A percentile compares a stretch with the other conserved stretches of the same genome.
phyloP scores from a whole-genome alignment of 2,329 filamentous ascomycete genomes.

The Aulographum hederae region DNA sequence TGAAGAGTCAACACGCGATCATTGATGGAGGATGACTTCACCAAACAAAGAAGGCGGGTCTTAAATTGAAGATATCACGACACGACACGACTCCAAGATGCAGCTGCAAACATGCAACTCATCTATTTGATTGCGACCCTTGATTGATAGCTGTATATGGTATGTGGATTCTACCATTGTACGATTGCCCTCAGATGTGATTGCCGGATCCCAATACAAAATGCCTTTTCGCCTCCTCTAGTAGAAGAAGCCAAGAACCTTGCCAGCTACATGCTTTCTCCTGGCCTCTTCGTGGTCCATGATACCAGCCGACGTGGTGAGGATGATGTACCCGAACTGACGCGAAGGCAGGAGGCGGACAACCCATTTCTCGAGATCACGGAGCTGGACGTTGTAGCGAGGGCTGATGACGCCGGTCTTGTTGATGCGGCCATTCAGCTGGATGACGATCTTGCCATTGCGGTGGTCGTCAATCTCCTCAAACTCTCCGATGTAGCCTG shows the following conservation, averaged over 20 bases:
- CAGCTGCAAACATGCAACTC: too few species aligned
- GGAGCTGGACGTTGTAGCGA: constrained; percentile 97
- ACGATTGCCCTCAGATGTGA: too few species aligned
- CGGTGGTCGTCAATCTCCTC: constrained; percentile 99
- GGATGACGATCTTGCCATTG: constrained; percentile 98
- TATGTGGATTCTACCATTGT: too few species aligned
- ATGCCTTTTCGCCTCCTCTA: too few species aligned
- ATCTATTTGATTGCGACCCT: too few species aligned
- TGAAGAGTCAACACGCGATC: too few species aligned
- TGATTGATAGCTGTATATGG: too few species aligned
- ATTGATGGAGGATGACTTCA: too few species aligned
- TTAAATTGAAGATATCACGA: too few species aligned
- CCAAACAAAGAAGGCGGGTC: too few species aligned
- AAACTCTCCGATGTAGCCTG: constrained; percentile 98
- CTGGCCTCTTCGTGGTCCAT: constrained; percentile 99
- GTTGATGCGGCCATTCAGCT: constrained; percentile 96
- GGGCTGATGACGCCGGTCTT: constrained; percentile 99
- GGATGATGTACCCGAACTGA: constrained; percentile 99
- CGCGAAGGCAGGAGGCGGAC: constrained; percentile 96
- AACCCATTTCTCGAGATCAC: constrained; percentile 98
- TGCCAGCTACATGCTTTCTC: constrained; percentile 97
- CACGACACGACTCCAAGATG: too few species aligned
- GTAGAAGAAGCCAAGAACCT: constrained; percentile 99
- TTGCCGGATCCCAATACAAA: too few species aligned
- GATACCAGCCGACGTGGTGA: constrained; percentile 97